Evolutionary conservation across 2,329 filamentous ascomycete species (phyloP).

Genomic region (Biscogniauxia mediterranea): DNA sequence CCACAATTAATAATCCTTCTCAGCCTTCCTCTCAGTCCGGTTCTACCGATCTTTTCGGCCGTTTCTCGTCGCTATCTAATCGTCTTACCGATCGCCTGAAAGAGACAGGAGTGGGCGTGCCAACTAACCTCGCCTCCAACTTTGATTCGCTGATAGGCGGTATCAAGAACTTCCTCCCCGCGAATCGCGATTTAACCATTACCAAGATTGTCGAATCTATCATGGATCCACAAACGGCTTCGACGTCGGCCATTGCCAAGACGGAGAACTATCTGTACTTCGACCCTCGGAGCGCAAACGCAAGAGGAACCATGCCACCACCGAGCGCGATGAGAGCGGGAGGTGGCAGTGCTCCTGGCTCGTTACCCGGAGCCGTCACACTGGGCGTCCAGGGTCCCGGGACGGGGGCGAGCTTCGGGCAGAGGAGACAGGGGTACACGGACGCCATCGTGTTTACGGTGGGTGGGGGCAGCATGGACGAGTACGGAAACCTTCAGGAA

Average conservation of each 20-base stretch:
- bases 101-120: slow-evolving; percentile 75
- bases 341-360: slow-evolving; percentile 39
- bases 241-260: slow-evolving; percentile 89
- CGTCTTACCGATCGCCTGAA: slow-evolving; percentile 92
- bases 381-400: slow-evolving; percentile 54
- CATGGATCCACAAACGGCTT: slow-evolving; percentile 91
- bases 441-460: slow-evolving; percentile 94
- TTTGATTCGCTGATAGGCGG: slow-evolving; percentile 93
- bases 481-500: slow-evolving; percentile 95
- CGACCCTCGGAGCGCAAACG: slow-evolving; percentile 89
- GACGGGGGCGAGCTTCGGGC: slow-evolving; percentile 82
- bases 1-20: slow-evolving; percentile 76
- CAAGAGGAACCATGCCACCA: slow-evolving; percentile 85
- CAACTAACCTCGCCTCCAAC: slow-evolving; percentile 67
- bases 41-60: slow-evolving; percentile 82
- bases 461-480: slow-evolving; percentile 96
- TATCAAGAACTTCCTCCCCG: slow-evolving; percentile 97
- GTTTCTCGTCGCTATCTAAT: slow-evolving; percentile 88
- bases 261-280: slow-evolving; percentile 98
- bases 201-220: slow-evolving; percentile 98
- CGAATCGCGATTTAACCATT: slow-evolving; percentile 90
- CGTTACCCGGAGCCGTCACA: slow-evolving; percentile 43
- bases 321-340: slow-evolving; percentile 59
- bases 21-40: slow-evolving; percentile 59
- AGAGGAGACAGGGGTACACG: slow-evolving; percentile 82